Conservation (phyloP, 768 basidiomycete genomes). For the Mrakia gelida region DNA sequence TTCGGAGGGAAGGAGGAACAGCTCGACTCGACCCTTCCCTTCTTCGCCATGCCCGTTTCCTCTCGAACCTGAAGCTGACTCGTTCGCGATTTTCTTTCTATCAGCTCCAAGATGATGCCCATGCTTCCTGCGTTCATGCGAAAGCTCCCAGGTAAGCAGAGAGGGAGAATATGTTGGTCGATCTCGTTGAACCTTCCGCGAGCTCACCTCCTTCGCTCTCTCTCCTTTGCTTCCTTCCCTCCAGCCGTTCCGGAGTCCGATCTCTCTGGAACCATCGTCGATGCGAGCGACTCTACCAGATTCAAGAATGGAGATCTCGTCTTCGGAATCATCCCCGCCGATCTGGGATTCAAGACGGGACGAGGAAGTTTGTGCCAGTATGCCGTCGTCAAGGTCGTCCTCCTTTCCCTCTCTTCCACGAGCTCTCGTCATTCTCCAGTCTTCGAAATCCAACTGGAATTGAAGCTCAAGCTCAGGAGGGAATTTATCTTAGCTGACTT, state of each 20-base stretch:
- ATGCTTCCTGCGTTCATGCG: background rate
- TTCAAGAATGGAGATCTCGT: constrained; percentile 24
- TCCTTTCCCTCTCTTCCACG: background rate
- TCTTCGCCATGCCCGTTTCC: background rate
- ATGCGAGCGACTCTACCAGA: background rate
- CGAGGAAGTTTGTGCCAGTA: constrained; percentile 9
- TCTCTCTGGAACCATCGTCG: constrained; percentile 26
- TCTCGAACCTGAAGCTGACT: background rate
- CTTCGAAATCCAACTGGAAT: too few species aligned
- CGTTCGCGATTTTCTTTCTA: background rate
- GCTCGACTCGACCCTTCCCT: background rate
- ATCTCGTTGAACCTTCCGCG: too few species aligned
- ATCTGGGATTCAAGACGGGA: constrained; percentile 2
- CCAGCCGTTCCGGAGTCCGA: constrained; percentile 19
- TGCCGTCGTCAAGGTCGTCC: constrained; percentile 13
- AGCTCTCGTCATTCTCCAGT: too few species aligned
- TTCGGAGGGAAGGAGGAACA: too few species aligned
- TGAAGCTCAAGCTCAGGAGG: too few species aligned
- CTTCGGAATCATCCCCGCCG: constrained; percentile 19
- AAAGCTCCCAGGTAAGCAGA: background rate
- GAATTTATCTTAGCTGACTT: background rate
- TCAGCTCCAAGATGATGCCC: constrained; percentile 16
- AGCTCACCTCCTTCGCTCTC: constrained; percentile 4
- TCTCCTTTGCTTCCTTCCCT: background rate
- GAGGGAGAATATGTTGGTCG: too few species aligned